These are phyloP conservation scores for Penicillium sp. DNA, from an alignment of 2,329 filamentous ascomycete genomes.

Conservation along the genomic window DNA sequence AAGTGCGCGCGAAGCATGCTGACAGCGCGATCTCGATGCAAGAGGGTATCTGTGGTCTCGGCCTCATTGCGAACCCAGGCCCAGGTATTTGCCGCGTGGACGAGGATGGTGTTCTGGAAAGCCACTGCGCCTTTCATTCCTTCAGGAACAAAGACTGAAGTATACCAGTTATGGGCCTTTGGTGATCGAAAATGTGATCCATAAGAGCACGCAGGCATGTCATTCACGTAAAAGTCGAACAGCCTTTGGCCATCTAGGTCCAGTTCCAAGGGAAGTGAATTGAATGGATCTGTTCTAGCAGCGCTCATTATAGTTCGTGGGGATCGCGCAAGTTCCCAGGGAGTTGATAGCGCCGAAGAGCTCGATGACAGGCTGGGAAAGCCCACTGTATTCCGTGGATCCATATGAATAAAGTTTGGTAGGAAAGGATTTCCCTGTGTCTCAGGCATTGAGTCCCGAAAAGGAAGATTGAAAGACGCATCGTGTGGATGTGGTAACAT, in stretches of 20 bases:
- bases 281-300: constrained; percentile 40
- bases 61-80: constrained; percentile 38
- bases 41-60: constrained; percentile 31
- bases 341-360: constrained; percentile 17
- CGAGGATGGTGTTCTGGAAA: constrained; percentile 41
- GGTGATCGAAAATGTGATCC: constrained; percentile 34
- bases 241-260: constrained; percentile 32
- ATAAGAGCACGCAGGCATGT: constrained; percentile 43
- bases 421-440: background rate
- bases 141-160: constrained; percentile 39
- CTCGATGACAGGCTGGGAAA: background rate
- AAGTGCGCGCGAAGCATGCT: constrained; percentile 37
- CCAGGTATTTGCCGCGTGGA: constrained; percentile 41
- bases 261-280: constrained; percentile 35
- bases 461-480: background rate
- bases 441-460: constrained; percentile 1
- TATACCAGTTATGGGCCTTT: constrained; percentile 42
- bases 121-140: constrained; percentile 41
- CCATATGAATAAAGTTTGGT: background rate
- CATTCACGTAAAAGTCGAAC: constrained; percentile 43
- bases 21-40: constrained; percentile 34
- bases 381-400: constrained; percentile 6
- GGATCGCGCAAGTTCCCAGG: constrained; percentile 20
- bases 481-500: background rate
- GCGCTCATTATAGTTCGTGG: constrained; percentile 37